phyloP scores from a whole-genome alignment of 1,284 basidiomycete genomes.

The Marasmius fiardii region DNA sequence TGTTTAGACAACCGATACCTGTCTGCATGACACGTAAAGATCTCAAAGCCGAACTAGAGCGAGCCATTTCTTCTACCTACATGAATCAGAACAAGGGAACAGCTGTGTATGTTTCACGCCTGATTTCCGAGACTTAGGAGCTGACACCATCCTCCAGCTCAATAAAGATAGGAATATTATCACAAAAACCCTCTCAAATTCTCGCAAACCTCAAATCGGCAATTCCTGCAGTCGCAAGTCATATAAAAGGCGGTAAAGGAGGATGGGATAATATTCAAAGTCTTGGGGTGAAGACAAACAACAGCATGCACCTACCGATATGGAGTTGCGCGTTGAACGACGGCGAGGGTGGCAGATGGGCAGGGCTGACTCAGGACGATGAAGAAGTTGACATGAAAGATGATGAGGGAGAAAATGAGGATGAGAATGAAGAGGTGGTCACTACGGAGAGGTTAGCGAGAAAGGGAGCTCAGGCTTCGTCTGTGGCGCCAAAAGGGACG shows the following conservation, averaged over 20 bases:
- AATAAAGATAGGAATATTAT: constrained; percentile 80
- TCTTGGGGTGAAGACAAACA: constrained; percentile 89
- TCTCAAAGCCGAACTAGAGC: constrained; percentile 86
- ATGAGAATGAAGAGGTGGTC: constrained; percentile 23
- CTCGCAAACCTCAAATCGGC: constrained; percentile 79
- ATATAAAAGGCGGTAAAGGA: constrained; percentile 58
- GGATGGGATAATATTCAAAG: constrained; percentile 91
- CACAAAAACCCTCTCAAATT: constrained; percentile 72
- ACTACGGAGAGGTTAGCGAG: constrained; percentile 21
- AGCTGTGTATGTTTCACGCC: constrained; percentile 63
- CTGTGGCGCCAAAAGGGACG: constrained; percentile 17
- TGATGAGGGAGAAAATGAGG: constrained; percentile 29
- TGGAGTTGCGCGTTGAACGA: constrained; percentile 78
- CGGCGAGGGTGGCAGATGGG: constrained; percentile 61
- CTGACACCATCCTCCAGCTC: constrained; percentile 45
- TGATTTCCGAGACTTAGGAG: neutral
- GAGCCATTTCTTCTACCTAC: constrained; percentile 89
- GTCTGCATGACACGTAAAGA: constrained; percentile 85
- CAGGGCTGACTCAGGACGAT: constrained; percentile 39
- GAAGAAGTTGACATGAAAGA: constrained; percentile 28
- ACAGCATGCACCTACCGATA: constrained; percentile 83
- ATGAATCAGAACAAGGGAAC: constrained; percentile 94
- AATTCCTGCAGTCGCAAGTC: constrained; percentile 72
- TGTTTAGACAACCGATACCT: constrained; percentile 85
- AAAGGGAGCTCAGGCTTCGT: constrained; percentile 31